Evolutionary conservation across 495 filamentous ascomycete genomes (phyloP), one percentile per base, ranked within the genome.

Genomic region (Jackrogersella multiformis): DNA sequence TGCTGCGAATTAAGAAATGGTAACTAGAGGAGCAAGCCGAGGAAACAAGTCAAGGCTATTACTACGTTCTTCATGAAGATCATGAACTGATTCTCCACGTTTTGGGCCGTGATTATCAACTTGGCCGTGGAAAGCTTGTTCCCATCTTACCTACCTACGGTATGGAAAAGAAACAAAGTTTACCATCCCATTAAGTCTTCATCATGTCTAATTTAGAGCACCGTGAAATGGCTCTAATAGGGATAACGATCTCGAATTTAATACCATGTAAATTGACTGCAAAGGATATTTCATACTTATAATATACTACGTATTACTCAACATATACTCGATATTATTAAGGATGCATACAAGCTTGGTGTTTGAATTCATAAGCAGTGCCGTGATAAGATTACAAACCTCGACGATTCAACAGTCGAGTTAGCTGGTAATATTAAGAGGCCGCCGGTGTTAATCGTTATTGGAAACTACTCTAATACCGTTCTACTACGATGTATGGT

Each of bases 41-140:
- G 42, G 61, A 65, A 61, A 65, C 56, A 36, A 45, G 16, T 36
- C 24, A 28, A 56, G 56, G 20, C 18, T 49, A 53, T 16, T 6
- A 53, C 51, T 61, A 62, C 30, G 44, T 60, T 36, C 39, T 30
- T 64, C 7, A 49, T 39, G 56, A 62, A 61, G 52, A 65, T 65
- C 51, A 65, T 61, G 56, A 34, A 16, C 67, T 65, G 56, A 65
- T 62, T 46, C 52, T 65, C 57, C 51, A 36, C 39, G 52, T 13
- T 53, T 55, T 52, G 21, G 23, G 42, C 45, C 48, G 36, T 45
- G 49, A 61, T 64, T 61, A 36, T 46, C 26, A 42, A 30, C 54
- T 16, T 56, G 26, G 48, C 52, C 35, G 36, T 61, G 34, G 52
- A 12, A 41, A 16, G 5, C 36, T 48, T 53, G 49, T 66, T 66